Evolutionary conservation across 108 stramenopile genomes (phyloP), one percentile per base, ranked within the genome.

Genomic region (Nannochloropsis gaditana): DNA sequence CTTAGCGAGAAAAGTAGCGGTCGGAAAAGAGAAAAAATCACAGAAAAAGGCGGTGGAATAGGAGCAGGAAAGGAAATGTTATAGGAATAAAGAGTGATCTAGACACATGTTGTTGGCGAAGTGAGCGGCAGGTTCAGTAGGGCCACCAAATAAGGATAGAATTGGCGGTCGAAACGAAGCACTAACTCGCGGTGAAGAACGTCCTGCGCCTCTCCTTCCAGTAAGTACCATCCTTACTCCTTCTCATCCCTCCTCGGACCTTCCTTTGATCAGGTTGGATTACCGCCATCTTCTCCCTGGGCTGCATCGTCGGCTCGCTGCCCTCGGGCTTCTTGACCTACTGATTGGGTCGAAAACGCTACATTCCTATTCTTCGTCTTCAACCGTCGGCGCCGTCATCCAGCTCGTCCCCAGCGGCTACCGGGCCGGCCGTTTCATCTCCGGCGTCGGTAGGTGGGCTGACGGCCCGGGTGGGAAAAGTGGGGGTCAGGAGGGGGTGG

Each of bases 361-460:
- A 11, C 21, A 83, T 83, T n/a, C 2, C 19, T 43, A 43, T 11
- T 21, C 83, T 42, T 11, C 43, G 42, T 9, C 43, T 11, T 83
- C 43, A 21, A 43, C 83, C 44, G 42, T 83, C 45, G 83, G 41
- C n/a, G 83, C 83, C 17, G n/a, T 83, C 43, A 2, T 83, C 43
- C 21, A 43, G 43, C 11, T 21, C 31, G 11, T 11, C 42, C 19
- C 2, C 21, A 1, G 1, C 15, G 21, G 1, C 44, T 15, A 43
- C 9, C 15, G 11, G 11, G 83, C 45, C n/a, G 83, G 83, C n/a
- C 44, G 83, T 19, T 83, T 83, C 83, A 41, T 83, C 42, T 21
- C 41, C 19, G 83, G 83, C 11, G 43, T 83, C 43, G 83, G 83
- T 50, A 15, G 11, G 47, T n/a, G n/a, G n/a, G n/a, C n/a, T n/a